Base-by-base conservation (phyloP, 768 basidiomycete species). In the Pleurotus eryngii region DNA sequence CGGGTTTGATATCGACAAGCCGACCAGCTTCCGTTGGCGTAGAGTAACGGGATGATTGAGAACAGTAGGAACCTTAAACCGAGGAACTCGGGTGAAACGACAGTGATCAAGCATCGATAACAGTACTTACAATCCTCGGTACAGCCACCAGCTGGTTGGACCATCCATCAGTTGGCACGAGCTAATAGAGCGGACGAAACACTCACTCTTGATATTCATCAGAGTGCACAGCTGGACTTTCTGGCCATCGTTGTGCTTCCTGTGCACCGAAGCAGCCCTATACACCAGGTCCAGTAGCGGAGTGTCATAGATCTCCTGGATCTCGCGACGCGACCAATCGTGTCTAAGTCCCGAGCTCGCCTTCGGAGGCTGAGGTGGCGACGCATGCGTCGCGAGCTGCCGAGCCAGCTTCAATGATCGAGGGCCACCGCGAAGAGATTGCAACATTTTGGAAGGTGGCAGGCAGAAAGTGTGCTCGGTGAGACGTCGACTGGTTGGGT, bases 161-260 rank as follows among this genome's bases (percentile, higher is more conserved):
- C 26, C 47, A 59, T 49, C 55, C 48, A 59, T 43, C 40, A 57
- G 57, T 62, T 38, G 60, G 57, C 53, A 59, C 39, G 37, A 35
- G 11, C 49, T 64, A 63, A 68, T 68, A 70, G 54, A 64, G 63
- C 57, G 64, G 45, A 48, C 59, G n/a, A 22, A 39, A 37, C 58
- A 79, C 89, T 63, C 71, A 92, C 94, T 94, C 74, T 98, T 98
- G 73, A 98, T 98, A 70, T 98, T 98, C 90, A 98, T 94, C 27
- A 98, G 80, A 3, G 96, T 98, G 65, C 95, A 98, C 30, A 98
- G 81, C 73, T 98, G 96, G 27, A 98, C 85, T 77, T 97, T 93
- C 64, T 73, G 80, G 30, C 95, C 87, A 73, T 95, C 89, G 63
- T 97, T 93, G 70, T 90, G 78, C 66, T 87, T 81, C 61, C 95